Conservation (phyloP, 2,329 filamentous ascomycete genomes). For the Pseudophaeomoniella oleicola region DNA sequence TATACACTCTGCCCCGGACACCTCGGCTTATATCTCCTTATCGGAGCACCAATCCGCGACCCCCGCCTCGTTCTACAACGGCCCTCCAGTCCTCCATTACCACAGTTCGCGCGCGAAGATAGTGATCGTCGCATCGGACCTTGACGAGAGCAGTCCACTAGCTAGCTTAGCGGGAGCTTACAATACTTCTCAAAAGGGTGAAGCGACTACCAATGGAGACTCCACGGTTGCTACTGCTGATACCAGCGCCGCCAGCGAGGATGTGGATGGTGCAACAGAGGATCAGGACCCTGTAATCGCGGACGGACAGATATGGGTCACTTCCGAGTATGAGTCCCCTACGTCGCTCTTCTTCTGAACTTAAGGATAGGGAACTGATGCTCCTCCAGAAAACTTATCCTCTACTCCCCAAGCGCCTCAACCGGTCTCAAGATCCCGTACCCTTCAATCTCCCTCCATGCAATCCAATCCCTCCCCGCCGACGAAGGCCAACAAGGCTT, state of each 20-base stretch:
- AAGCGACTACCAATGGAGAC: slow-evolving; percentile 4
- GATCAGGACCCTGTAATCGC: slow-evolving; percentile 15
- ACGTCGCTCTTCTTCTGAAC: slow-evolving; percentile 1
- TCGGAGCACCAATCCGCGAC: slow-evolving; percentile 32
- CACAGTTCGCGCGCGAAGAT: slow-evolving; percentile 29
- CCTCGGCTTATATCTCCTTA: slow-evolving; percentile 26
- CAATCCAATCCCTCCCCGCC: slow-evolving; percentile 26
- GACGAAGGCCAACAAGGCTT: slow-evolving; percentile 22
- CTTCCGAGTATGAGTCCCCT: slow-evolving; percentile 24
- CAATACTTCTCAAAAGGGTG: slow-evolving; percentile 9
- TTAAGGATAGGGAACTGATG: background rate
- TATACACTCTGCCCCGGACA: slow-evolving; percentile 21
- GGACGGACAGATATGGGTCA: slow-evolving; percentile 30
- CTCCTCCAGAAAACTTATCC: slow-evolving; percentile 25
- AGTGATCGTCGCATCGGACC: slow-evolving; percentile 25
- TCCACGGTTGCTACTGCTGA: slow-evolving; percentile 5
- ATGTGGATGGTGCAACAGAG: slow-evolving; percentile 15
- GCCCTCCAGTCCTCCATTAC: slow-evolving; percentile 31
- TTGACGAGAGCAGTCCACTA: slow-evolving; percentile 19
- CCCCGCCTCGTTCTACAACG: slow-evolving; percentile 31
- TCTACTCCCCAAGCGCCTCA: slow-evolving; percentile 21
- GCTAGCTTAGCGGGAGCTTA: slow-evolving; percentile 14
- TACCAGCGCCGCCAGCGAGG: slow-evolving; percentile 2
- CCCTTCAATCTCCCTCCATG: slow-evolving; percentile 32
- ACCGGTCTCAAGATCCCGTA: slow-evolving; percentile 31